Evolutionary conservation across 768 basidiomycete species (phyloP).

Genomic region (Grammothele lineata): DNA sequence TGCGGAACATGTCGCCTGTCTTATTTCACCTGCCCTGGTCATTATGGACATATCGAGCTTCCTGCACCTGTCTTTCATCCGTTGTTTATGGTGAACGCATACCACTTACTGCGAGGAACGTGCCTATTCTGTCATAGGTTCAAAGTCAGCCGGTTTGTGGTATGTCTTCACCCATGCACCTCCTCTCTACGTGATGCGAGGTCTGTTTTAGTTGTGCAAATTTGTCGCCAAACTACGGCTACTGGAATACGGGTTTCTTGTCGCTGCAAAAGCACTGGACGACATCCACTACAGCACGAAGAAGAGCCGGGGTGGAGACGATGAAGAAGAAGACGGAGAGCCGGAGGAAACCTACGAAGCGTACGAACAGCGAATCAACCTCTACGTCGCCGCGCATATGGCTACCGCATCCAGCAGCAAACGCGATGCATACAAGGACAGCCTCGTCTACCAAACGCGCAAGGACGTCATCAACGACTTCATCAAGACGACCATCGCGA

Average conservation of each 20-base stretch:
- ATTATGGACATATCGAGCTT: constrained; percentile 97
- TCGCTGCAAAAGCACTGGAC: constrained; percentile 75
- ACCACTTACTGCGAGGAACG: constrained; percentile 77
- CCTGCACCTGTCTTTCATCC: constrained; percentile 96
- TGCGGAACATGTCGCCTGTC: constrained; percentile 91
- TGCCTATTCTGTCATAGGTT: constrained; percentile 96
- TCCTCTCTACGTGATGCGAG: neutral
- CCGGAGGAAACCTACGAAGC: constrained; percentile 57
- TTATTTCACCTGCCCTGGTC: constrained; percentile 94
- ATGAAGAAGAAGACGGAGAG: constrained; percentile 37
- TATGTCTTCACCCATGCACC: constrained; percentile 35
- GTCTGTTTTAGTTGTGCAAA: constrained; percentile 70
- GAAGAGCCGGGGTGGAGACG: constrained; percentile 34
- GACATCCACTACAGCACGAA: constrained; percentile 47
- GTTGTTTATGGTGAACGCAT: constrained; percentile 90
- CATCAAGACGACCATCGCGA: constrained; percentile 58
- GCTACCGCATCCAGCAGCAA: constrained; percentile 44
- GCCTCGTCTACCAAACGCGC: constrained; percentile 79
- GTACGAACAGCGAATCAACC: constrained; percentile 58
- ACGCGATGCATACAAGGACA: constrained; percentile 87
- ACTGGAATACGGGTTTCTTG: constrained; percentile 84
- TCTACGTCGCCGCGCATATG: constrained; percentile 57
- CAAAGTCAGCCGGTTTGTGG: constrained; percentile 71
- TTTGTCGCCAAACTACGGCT: constrained; percentile 84
- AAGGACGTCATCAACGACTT: constrained; percentile 83